Base-by-base conservation (phyloP, 1,284 basidiomycete species). In the Cutaneotrichosporon dermatis region DNA sequence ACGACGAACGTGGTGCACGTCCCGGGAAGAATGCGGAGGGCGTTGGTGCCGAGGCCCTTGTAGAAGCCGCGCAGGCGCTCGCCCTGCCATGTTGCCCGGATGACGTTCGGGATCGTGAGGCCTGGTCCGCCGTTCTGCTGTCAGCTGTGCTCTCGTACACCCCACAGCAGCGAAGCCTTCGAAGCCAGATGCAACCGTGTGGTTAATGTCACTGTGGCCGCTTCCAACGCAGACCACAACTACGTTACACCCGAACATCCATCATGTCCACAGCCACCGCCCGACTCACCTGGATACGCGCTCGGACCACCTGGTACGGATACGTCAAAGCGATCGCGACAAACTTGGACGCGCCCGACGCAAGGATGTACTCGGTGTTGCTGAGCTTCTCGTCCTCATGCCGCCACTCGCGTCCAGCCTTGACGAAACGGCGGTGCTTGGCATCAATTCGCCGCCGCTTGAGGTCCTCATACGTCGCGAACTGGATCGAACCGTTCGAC, bases 1-100 rank as follows among this genome's bases (percentile, higher is more conserved):
- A 97, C 93, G 42, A 99, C 95, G 72, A 99, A 97, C 1, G 95
- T 98, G 52, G 97, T 90, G 75, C 95, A 98, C 1, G 95, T 99
- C 16, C 95, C 95, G 0, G 95, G 95, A 8, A 99, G 82, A 53
- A 99, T 93, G 39, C 95, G 85, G 11, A 99, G 86, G n/a, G 95
- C 83, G 74, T 98, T 99, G n/a, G 92, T 93, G 5, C 87, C 92
- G 13, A 99, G 82, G 0, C 95, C 95, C 62, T 94, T 90, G 79
- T 98, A 99, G 76, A 99, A 98, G 0, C 91, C 95, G 54, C 82
- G 79, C 7, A 88, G 37, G 7, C 94, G 90, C 74, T 97, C 94
- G 61, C 87, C 81, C 37, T 79, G 75, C 83, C 87, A 98, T 2
- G 92, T 96, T 42, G 86, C 84, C 51, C 81, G 80, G 68, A 97